phyloP scores from a whole-genome alignment of 768 basidiomycete species.

The Boletus pseudo-olivaceus region DNA sequence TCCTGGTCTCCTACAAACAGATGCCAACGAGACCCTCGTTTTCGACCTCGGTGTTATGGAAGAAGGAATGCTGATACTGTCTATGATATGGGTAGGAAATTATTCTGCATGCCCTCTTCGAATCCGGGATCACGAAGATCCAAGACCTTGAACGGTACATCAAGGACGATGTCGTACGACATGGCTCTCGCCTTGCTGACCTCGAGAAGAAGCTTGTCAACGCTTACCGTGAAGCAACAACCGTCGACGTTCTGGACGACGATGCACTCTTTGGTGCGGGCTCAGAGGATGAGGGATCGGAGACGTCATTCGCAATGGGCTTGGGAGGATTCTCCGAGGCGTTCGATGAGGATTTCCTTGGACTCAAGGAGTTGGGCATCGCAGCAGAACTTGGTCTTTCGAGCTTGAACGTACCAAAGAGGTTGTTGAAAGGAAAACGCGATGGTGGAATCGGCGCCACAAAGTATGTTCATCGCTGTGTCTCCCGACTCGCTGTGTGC shows the following conservation, averaged over 20 bases:
- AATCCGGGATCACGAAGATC: slow-evolving; percentile 77
- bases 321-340: slow-evolving; percentile 74
- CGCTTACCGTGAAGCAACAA: slow-evolving; percentile 72
- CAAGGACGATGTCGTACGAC: slow-evolving; percentile 81
- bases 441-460: slow-evolving; percentile 38
- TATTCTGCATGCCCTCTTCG: slow-evolving; percentile 84
- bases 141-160: slow-evolving; percentile 84
- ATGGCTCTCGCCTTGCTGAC: slow-evolving; percentile 72
- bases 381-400: slow-evolving; percentile 81
- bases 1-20: not conserved
- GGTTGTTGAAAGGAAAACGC: slow-evolving; percentile 65
- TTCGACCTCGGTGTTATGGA: not conserved
- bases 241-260: slow-evolving; percentile 45
- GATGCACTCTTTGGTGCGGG: slow-evolving; percentile 45
- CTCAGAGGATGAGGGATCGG: slow-evolving; percentile 61
- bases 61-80: slow-evolving; percentile 5
- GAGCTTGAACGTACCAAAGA: slow-evolving; percentile 74
- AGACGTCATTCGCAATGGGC: slow-evolving; percentile 70
- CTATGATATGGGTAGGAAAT: slow-evolving; percentile 65
- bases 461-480: slow-evolving; percentile 42
- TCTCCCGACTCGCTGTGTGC: not conserved
- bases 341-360: slow-evolving; percentile 91
- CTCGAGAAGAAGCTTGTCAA: slow-evolving; percentile 83
- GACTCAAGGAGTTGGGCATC: slow-evolving; percentile 82
- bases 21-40: not conserved